Evolutionary conservation across 176 grass and related monocot species (phyloP), one percentile per base, ranked within the genome.

Genomic region (Metroxylon sagu): DNA sequence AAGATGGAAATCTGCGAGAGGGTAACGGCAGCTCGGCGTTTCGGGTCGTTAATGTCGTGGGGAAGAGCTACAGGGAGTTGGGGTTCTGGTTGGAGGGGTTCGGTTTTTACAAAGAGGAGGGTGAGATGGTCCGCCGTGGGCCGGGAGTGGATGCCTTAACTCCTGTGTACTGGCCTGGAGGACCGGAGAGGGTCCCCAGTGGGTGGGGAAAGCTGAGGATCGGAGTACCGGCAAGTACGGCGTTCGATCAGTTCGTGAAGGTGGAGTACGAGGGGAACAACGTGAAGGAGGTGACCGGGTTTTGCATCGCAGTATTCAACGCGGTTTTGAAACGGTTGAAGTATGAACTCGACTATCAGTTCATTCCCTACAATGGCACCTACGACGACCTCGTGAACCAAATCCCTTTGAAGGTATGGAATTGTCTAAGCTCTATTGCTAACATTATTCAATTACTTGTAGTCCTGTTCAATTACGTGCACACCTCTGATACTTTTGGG

Each of bases 251-350:
- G n/a, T 80, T 80, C 30, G 54, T 78, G 10, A 65, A 71, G 48
- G 67, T 77, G 49, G 17, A 64, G 52, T 31, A 5, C 25, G 60
- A 15, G 1, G 27, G 30, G 56, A 31, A 18, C 5, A 57, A 52
- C 12, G 49, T 61, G 16, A 39, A 28, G 18, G 16, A 16, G 15
- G 51, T 71, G 2, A 62, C 50, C 14, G 77, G 77, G 50, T 80
- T 80, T 35, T 80, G 77, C 23, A 62, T 80, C 29, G 70, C 74
- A 14, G 70, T 80, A 14, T 80, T 80, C 5, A 55, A 4, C 0
- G 56, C 65, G 59, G 61, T 27, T 16, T 4, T 80, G 49, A 55
- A 54, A 12, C n/a, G 16, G 19, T 30, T 80, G 70, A 28, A 26
- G 27, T 69, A 80, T 69, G 56, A 80, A 6, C 23, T 79, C 25